Evolutionary conservation across 2,329 filamentous ascomycete genomes (phyloP), one percentile per base, ranked within the genome.

Genomic region (Alternaria conjuncta): DNA sequence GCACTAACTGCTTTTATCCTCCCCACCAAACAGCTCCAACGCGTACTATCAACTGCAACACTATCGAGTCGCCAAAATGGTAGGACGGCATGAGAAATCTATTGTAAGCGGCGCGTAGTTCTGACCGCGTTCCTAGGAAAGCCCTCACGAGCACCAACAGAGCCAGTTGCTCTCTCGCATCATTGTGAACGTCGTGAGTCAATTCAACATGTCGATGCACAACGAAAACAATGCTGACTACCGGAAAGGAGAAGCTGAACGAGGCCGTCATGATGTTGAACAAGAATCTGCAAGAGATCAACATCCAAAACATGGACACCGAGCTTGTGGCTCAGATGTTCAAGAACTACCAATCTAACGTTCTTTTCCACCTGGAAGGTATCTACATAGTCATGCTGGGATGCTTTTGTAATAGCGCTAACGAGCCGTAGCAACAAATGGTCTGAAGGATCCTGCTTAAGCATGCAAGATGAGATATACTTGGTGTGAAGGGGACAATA

Each of bases 301-400:
- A 98, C 77, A 90, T 97, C 60, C 92, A 97, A 75, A 99, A 98
- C 80, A 97, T 98, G 94, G 97, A 99, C 77, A 93, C 97, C 36
- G 96, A 98, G 82, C 87, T 98, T 3, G 96, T 98, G 6, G 94
- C 95, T 1, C 95, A 98, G 78, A 99, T 99, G 96, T 99, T 98
- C 86, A 97, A 98, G 84, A 99, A 98, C 82, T 99, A 99, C 79
- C 94, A 97, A 80, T 97, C 94, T 11, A 99, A 98, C 74, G 95
- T 98, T 13, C 84, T 98, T 6, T 98, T 99, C 79, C 96, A 99
- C 75, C 86, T 99, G 6, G 96, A 98, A 89, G 96, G 96, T 96
- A 84, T 44, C 11, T 36, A 56, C 15, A 12, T 18, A 20, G 36
- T 13, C 30, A 8, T 70, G 79, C 13, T 4, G 8, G 46, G 4